phyloP scores from a whole-genome alignment of 257 asterid species.

The Eustoma russellianum region DNA sequence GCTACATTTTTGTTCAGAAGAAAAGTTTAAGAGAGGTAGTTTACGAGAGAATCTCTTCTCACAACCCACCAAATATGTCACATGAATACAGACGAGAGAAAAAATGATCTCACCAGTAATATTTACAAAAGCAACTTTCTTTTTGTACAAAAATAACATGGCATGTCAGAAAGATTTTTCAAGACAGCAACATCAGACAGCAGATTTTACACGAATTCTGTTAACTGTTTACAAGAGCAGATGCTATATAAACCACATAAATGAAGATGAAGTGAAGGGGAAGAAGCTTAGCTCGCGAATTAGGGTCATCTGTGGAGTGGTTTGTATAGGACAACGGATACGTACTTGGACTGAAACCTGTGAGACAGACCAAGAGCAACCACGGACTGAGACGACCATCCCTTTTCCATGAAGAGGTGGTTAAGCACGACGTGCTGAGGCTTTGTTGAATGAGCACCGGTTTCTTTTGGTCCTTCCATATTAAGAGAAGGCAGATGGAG shows the following conservation, averaged over 20 bases:
- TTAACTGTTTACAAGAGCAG: too few species aligned
- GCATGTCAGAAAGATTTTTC: too few species aligned
- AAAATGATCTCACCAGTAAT: neutral
- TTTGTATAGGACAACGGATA: conserved; percentile 79
- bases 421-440: conserved; percentile 86
- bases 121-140: neutral
- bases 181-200: too few species aligned
- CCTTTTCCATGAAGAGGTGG: conserved; percentile 78
- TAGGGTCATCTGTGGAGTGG: conserved; percentile 57
- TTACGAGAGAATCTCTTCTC: too few species aligned
- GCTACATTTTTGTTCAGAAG: too few species aligned
- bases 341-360: conserved; percentile 80
- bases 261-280: too few species aligned
- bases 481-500: conserved; percentile 47
- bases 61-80: too few species aligned
- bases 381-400: conserved; percentile 54
- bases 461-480: conserved; percentile 30
- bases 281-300: conserved; percentile 1
- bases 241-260: too few species aligned
- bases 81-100: too few species aligned
- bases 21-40: too few species aligned
- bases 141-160: too few species aligned
- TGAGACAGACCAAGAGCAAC: conserved; percentile 79
- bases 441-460: conserved; percentile 19
- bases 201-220: too few species aligned